Evolutionary conservation across 306 rosid species (phyloP), one percentile per base, ranked within the genome.

Genomic region (Sicyos baderoa): DNA sequence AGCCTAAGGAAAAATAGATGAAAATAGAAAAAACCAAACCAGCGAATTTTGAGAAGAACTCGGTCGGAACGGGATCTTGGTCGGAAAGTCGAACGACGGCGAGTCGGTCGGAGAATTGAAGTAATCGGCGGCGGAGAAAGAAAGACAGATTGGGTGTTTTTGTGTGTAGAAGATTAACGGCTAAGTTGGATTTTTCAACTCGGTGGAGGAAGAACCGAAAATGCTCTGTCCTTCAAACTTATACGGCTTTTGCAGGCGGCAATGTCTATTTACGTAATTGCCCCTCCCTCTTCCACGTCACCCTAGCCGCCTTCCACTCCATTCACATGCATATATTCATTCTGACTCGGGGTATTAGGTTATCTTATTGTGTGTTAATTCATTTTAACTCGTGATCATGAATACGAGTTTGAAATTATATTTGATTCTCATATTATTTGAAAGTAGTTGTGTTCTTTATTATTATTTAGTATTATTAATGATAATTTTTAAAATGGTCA

Each of bases 161-260:
- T 1, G 35, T 47, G 40, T 40, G 27, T 10, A 62, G 27, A 35
- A 29, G 71, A 13, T 29, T 67, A 67, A 67, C 72, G 57, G 72
- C 72, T 67, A 67, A 56, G 72, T 67, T 17, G 10, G 45, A 51
- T 67, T 67, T 67, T 67, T 49, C 57, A 47, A 67, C 57, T 67
- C 57, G 37, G 57, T 67, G 72, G 54, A 67, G 54, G 57, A 67
- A 23, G 57, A 25, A 67, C 16, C 17, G 35, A 15, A 25, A 9
- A 23, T 6, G 4, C 5, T 37, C 8, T 16, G n/a, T 21, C 5
- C 22, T 67, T 67, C 25, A 49, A 67, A 67, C 57, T 49, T 67
- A 67, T 67, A 67, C 57, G 25, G 72, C 57, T 49, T 22, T 21
- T 37, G 19, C 42, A 25, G 72, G 25, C 57, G 72, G 22, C 56